Evolutionary conservation across 2,329 filamentous ascomycete species (phyloP).

Genomic region (Calonectria montana): DNA sequence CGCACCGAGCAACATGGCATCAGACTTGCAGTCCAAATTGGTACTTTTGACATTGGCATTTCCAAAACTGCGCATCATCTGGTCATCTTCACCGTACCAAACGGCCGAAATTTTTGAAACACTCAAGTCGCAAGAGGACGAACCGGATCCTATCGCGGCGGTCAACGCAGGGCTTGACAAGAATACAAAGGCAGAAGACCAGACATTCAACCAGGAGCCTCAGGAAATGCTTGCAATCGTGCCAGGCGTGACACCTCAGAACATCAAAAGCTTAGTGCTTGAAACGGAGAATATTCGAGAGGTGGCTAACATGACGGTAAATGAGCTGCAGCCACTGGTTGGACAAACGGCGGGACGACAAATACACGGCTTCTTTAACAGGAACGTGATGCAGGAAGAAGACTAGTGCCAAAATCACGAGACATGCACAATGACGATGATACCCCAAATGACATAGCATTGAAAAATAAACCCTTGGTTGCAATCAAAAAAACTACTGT

Average conservation of each 20-base stretch:
- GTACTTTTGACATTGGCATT: conserved; percentile 94
- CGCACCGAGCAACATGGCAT: conserved; percentile 66
- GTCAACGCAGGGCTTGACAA: conserved; percentile 80
- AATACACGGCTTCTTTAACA: conserved; percentile 84
- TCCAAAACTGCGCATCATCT: conserved; percentile 89
- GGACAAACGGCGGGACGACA: conserved; percentile 81
- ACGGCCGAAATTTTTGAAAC: conserved; percentile 97
- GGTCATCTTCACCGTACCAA: conserved; percentile 93
- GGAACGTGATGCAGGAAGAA: conserved; percentile 67
- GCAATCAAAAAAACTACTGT: conserved; percentile 1
- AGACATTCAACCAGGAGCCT: conserved; percentile 84
- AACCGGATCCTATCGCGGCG: conserved; percentile 90
- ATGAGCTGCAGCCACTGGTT: conserved; percentile 78
- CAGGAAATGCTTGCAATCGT: conserved; percentile 91
- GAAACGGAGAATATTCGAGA: conserved; percentile 82
- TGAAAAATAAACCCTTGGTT: conserved; percentile 4
- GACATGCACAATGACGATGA: conserved; percentile 14
- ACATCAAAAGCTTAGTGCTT: conserved; percentile 77
- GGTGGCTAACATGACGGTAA: conserved; percentile 85
- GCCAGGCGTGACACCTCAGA: conserved; percentile 85
- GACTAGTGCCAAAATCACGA: conserved; percentile 33
- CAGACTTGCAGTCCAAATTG: conserved; percentile 90
- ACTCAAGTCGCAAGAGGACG: conserved; percentile 87
- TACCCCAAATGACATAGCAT: conserved; percentile 17
- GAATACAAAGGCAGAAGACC: conserved; percentile 69